These are phyloP conservation scores for Melanogaster broomeanus DNA, from an alignment of 768 basidiomycete genomes.

Conservation along the genomic window DNA sequence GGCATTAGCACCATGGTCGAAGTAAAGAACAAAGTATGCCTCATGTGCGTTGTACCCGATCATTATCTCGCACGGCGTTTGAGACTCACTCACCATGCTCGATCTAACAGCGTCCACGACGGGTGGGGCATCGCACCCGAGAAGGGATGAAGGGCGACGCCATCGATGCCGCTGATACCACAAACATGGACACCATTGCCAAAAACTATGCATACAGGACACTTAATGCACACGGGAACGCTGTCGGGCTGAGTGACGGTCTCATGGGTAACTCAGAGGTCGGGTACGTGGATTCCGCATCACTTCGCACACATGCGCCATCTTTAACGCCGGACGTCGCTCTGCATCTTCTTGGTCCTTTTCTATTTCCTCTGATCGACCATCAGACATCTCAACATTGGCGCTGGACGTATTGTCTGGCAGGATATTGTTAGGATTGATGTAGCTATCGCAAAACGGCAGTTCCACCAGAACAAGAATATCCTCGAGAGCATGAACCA, in stretches of 20 bases:
- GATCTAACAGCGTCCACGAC: conserved; percentile 76
- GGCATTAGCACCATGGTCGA: conserved; percentile 38
- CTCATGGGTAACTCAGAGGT: conserved; percentile 99
- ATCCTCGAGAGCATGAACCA: conserved; percentile 74
- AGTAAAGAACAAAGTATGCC: conserved; percentile 87
- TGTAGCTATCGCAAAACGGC: conserved; percentile 83
- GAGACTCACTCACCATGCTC: background rate
- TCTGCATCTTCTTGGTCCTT: background rate
- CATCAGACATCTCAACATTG: conserved; percentile 89
- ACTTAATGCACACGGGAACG: conserved; percentile 84
- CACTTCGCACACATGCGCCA: background rate
- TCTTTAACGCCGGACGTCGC: background rate
- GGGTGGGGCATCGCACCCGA: conserved; percentile 86
- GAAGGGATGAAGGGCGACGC: conserved; percentile 83
- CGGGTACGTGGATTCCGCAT: conserved; percentile 56
- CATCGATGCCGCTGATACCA: conserved; percentile 81
- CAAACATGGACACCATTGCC: conserved; percentile 87
- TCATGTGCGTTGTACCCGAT: conserved; percentile 59
- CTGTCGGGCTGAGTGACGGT: conserved; percentile 90
- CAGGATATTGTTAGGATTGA: conserved; percentile 98
- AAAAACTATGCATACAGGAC: conserved; percentile 71
- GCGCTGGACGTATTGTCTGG: conserved; percentile 94
- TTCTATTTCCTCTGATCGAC: background rate
- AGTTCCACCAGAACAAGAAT: conserved; percentile 76
- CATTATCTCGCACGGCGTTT: background rate